phyloP scores from a whole-genome alignment of 2,329 filamentous ascomycete species.

The Akanthomyces muscarius region DNA sequence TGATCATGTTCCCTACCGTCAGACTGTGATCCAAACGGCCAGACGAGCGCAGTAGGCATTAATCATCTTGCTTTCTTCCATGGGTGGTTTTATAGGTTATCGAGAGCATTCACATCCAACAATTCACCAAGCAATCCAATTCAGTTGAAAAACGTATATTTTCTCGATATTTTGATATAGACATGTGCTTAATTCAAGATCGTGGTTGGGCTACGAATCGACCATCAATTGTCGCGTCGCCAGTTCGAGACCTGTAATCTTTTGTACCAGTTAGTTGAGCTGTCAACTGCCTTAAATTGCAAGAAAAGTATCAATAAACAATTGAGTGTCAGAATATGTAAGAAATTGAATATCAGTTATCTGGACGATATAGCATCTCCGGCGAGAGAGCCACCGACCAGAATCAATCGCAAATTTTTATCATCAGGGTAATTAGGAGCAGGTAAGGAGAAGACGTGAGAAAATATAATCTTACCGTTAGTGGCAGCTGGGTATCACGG shows the following conservation, averaged over 20 bases:
- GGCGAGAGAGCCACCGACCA: slow-evolving; percentile 80
- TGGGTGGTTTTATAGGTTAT: too few relatives aligned
- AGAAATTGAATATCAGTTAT: slow-evolving; percentile 86
- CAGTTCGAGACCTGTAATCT: slow-evolving; percentile 20
- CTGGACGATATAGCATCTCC: slow-evolving; percentile 75
- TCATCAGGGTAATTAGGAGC: slow-evolving; percentile 62
- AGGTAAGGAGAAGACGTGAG: slow-evolving; percentile 13
- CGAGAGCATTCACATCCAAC: too few relatives aligned
- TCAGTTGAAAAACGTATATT: not conserved
- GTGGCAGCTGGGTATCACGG: not conserved
- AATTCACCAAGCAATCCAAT: not conserved
- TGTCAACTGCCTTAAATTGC: slow-evolving; percentile 11
- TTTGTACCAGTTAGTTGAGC: slow-evolving; percentile 25
- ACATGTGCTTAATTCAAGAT: not conserved
- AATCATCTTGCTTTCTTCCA: too few relatives aligned
- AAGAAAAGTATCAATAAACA: slow-evolving; percentile 20
- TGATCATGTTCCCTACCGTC: too few relatives aligned
- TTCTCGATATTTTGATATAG: not conserved
- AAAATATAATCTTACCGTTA: slow-evolving; percentile 28
- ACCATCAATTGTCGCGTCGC: not conserved
- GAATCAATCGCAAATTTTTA: slow-evolving; percentile 98
- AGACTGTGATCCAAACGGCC: too few relatives aligned
- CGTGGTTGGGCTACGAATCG: not conserved
- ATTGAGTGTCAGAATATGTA: slow-evolving; percentile 87
- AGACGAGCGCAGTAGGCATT: too few relatives aligned